Evolutionary conservation across 345 rosid genomes (phyloP), one percentile per base, ranked within the genome.

Genomic region (Cochlearia excelsa): DNA sequence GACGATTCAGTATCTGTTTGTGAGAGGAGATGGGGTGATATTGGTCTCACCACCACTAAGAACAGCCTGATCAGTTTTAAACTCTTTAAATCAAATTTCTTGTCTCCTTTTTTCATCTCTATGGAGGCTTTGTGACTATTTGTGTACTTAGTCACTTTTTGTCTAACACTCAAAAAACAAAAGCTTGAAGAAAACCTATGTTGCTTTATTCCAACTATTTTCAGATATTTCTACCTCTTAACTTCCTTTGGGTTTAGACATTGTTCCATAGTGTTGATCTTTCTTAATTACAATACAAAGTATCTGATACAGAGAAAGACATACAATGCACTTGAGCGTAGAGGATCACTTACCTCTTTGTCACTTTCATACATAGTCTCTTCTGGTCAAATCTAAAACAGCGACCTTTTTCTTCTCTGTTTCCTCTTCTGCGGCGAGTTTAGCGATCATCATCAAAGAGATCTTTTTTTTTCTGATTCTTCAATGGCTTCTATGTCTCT

Each of bases 1-100:
- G 10, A 90, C 70, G 0, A 81, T 94, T 41, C 93, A 90, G 6
- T 94, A 80, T 69, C 96, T 94, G 11, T 94, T 94, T 74, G 99
- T 94, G 43, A 80, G 99, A 76, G 99, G 99, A 41, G 99, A 94
- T 58, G 96, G 99, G 59, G 97, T 94, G 68, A 94, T 94, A 62
- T 80, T 94, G 80, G 99, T 94, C 59, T 87, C 99, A 46, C 99
- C 97, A 57, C 99, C 99, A 8, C 67, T 87, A 39, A 84, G 99
- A 76, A 82, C 99, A 37, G 80, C 97, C 33, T 93, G 77, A 82
- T 63, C 42, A 48, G 37, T 4, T 38, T 42, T 31, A 28, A 34
- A 33, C 37, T 46, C 62, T 46, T 29, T 3, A 40, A 37, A 34
- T 4, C 41, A 34, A 9, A n/a, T 35, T 16, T 61, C 51, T 41